A percentile compares a stretch with the other conserved stretches of the same genome.
Evolutionary conservation across 331 rosid species (phyloP).

Genomic region (Arachis monticola): DNA sequence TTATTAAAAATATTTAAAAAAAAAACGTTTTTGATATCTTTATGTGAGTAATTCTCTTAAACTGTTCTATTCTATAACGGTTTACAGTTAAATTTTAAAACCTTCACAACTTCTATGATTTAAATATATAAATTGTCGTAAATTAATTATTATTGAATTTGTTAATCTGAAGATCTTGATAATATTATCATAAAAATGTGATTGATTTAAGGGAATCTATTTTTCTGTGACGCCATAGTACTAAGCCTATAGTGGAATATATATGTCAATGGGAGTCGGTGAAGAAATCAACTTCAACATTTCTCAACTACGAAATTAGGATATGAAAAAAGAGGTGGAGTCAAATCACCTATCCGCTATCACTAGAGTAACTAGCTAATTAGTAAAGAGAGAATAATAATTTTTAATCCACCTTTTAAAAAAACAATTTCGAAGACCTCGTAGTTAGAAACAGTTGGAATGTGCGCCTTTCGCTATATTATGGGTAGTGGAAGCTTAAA

Average conservation of each 20-base stretch:
- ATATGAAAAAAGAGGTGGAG: not conserved
- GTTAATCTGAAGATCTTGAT: no score
- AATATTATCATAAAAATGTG: no score
- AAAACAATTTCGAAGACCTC: not conserved
- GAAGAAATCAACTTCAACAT: conserved; percentile 14
- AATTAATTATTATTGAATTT: no score
- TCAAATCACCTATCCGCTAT: not conserved
- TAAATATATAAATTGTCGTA: no score
- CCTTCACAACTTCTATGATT: no score
- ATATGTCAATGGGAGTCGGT: not conserved
- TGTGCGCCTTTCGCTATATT: not conserved
- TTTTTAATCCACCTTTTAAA: not conserved
- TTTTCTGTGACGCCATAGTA: no score
- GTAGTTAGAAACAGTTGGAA: not conserved
- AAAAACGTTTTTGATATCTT: no score
- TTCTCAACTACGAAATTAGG: not conserved
- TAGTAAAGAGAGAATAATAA: not conserved
- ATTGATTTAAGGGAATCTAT: no score
- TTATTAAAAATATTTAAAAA: no score
- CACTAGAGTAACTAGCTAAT: not conserved
- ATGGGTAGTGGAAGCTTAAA: not conserved
- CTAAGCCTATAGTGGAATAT: not conserved
- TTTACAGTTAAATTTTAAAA: no score
- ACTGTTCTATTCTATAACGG: no score
- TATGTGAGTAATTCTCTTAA: no score